Percentiles rank a stretch among this genome's conserved stretches.
Evolutionary conservation across 192 early-diverging fungal species (phyloP).

Genomic region (Linnemannia hyalina): DNA sequence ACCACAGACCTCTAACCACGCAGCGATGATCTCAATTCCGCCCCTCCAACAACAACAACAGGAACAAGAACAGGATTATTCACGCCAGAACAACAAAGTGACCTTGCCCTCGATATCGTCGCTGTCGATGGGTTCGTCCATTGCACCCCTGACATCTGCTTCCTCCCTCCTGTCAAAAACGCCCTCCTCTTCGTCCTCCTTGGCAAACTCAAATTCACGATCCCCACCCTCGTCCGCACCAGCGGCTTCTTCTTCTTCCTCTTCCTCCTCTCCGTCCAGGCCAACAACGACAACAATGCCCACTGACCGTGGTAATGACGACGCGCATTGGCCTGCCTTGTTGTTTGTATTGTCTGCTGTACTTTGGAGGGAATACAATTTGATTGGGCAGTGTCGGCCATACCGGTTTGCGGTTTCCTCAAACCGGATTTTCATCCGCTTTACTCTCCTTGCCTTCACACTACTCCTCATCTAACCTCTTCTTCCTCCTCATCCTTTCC

Average conservation of each 20-base stretch:
- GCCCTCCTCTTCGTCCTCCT: no score
- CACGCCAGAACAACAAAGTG: conserved; percentile 15
- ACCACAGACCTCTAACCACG: conserved; percentile 29
- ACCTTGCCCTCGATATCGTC: conserved; percentile 31
- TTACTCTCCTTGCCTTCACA: no score
- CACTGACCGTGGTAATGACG: conserved; percentile 1
- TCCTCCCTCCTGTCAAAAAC: no score
- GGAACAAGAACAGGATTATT: background rate
- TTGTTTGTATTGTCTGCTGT: background rate
- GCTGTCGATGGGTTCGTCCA: conserved; percentile 15
- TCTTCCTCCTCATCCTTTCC: no score
- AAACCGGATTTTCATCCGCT: background rate
- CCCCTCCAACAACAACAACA: conserved; percentile 34
- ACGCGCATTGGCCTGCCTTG: background rate
- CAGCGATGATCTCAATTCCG: conserved; percentile 47
- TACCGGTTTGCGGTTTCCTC: background rate
- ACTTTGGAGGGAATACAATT: background rate
- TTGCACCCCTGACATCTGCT: conserved; percentile 13
- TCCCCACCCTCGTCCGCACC: background rate
- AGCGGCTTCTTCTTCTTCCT: background rate
- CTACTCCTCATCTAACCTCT: no score
- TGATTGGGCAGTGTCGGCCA: background rate
- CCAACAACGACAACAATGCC: background rate
- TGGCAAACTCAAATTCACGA: background rate
- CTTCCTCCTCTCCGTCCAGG: background rate